phyloP scores from a whole-genome alignment of 2,329 filamentous ascomycete genomes.

The Aspergillus piperis region DNA sequence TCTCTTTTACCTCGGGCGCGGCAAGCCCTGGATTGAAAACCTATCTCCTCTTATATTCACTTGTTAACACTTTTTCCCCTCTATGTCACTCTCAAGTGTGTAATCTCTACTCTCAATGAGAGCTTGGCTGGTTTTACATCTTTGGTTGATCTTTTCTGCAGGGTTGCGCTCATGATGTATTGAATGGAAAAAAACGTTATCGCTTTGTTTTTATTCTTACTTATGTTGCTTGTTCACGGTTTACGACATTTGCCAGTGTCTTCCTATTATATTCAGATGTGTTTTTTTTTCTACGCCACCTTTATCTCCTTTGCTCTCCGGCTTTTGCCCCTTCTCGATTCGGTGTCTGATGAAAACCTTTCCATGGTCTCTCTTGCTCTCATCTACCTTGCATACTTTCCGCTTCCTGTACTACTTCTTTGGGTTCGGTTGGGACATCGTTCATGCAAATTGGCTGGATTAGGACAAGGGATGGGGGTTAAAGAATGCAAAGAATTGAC shows the following conservation, averaged over 20 bases:
- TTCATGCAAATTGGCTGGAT: constrained; percentile 26
- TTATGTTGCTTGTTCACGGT: constrained; percentile 22
- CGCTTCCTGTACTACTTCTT: constrained; percentile 30
- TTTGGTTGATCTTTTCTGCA: constrained; percentile 25
- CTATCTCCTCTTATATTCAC: constrained; percentile 17
- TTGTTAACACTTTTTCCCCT: constrained; percentile 15
- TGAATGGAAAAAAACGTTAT: constrained; percentile 37
- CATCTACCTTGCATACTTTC: constrained; percentile 26
- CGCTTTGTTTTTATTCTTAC: constrained; percentile 21
- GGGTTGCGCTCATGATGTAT: constrained; percentile 38
- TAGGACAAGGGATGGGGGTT: constrained; percentile 20
- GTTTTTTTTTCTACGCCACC: constrained; percentile 13
- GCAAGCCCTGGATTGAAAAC: constrained; percentile 14
- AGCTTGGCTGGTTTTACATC: constrained; percentile 39
- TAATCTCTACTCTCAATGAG: constrained; percentile 45
- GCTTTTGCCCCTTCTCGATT: constrained; percentile 20
- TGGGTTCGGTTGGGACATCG: constrained; percentile 26
- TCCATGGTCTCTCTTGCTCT: constrained; percentile 18
- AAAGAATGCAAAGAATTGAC: constrained; percentile 26
- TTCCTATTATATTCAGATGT: constrained; percentile 16
- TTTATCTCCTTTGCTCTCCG: constrained; percentile 21
- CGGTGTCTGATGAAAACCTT: constrained; percentile 22
- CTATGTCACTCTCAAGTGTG: constrained; percentile 37
- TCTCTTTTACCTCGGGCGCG: constrained; percentile 23
- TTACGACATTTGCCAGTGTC: constrained; percentile 23